Conservation (phyloP, 1,284 basidiomycete species). For the Stereum hirsutum region DNA sequence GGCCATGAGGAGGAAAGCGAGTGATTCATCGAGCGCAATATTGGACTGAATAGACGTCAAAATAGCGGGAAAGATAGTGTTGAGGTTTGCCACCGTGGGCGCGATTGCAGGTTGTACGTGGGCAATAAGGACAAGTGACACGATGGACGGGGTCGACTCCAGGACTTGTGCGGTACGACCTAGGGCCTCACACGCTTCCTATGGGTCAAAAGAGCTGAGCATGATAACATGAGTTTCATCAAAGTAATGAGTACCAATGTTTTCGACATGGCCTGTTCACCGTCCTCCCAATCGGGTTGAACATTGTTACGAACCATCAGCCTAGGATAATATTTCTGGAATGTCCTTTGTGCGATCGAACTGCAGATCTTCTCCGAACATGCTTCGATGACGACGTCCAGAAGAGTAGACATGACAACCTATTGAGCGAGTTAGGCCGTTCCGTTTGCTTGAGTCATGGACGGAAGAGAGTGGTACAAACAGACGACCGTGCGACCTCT, state of each 20-base stretch:
- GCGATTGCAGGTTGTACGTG: constrained; percentile 23
- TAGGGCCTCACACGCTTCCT: constrained; percentile 16
- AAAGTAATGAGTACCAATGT: constrained; percentile 27
- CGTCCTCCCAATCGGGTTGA: constrained; percentile 27
- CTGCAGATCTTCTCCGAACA: constrained; percentile 31
- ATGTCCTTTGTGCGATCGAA: constrained; percentile 35
- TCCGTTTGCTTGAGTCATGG: background rate
- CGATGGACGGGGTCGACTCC: constrained; percentile 19
- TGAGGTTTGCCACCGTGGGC: constrained; percentile 19
- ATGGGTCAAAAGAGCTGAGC: background rate
- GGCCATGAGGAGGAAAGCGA: constrained; percentile 40
- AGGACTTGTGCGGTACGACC: constrained; percentile 10
- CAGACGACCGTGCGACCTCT: constrained; percentile 17
- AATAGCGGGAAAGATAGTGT: constrained; percentile 33
- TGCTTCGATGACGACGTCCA: constrained; percentile 29
- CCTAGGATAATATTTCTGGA: constrained; percentile 37
- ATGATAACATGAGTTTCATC: constrained; percentile 1
- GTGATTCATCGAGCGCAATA: constrained; percentile 42
- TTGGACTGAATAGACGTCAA: constrained; percentile 43
- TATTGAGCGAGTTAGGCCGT: constrained; percentile 13
- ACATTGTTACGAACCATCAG: constrained; percentile 24
- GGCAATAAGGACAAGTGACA: constrained; percentile 38
- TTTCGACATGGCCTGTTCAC: constrained; percentile 24
- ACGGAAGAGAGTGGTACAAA: background rate
- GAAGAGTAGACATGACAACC: constrained; percentile 29